Evolutionary conservation across 305 asterid genomes (phyloP).

Genomic region (Rubia balearica): DNA sequence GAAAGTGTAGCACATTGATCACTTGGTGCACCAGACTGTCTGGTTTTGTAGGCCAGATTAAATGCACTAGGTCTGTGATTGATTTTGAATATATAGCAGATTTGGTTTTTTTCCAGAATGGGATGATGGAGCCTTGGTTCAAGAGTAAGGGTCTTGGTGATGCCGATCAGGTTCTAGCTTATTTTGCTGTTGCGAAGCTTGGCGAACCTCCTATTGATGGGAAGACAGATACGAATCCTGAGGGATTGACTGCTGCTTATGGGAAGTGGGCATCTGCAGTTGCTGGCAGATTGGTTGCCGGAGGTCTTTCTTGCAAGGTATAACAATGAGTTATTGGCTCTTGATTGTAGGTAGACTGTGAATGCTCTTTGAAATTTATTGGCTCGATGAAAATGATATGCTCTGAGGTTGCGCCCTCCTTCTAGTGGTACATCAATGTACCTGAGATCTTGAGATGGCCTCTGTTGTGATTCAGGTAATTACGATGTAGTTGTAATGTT

Average conservation of each 20-base stretch:
- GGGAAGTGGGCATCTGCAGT: slow-evolving; percentile 96
- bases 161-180: slow-evolving; percentile 93
- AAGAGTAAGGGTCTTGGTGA: slow-evolving; percentile 67
- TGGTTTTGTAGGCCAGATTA: not conserved
- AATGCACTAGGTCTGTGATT: slow-evolving; percentile 18
- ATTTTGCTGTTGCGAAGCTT: slow-evolving; percentile 89
- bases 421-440: not conserved
- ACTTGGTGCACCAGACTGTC: not conserved
- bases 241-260: slow-evolving; percentile 83
- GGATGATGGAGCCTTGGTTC: slow-evolving; percentile 99
- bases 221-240: slow-evolving; percentile 88
- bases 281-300: slow-evolving; percentile 65
- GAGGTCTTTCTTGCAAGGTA: slow-evolving; percentile 98
- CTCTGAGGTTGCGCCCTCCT: not conserved
- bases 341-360: not conserved
- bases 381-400: not conserved
- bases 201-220: slow-evolving; percentile 93
- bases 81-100: slow-evolving; percentile 77
- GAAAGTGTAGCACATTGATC: not conserved
- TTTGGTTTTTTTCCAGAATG: slow-evolving; percentile 99
- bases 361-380: not conserved
- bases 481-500: not conserved
- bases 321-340: not conserved
- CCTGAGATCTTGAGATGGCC: not conserved
- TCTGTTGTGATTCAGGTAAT: not conserved